phyloP scores from a whole-genome alignment of 306 rosid species.

The Gynostemma pentaphyllum region DNA sequence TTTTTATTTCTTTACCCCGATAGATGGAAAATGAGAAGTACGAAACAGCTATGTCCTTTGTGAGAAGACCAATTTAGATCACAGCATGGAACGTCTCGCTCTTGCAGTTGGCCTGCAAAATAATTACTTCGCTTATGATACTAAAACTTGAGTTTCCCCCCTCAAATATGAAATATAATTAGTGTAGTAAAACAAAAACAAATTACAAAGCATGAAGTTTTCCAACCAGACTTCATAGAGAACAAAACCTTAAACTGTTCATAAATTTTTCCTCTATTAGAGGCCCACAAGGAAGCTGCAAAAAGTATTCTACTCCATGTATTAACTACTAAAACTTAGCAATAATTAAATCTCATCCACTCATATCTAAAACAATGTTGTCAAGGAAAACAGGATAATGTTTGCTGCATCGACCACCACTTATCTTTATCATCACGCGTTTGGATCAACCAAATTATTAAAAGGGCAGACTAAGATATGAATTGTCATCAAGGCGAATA shows the following conservation, averaged over 20 bases:
- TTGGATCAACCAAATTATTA: too few relatives aligned
- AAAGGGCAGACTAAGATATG: too few relatives aligned
- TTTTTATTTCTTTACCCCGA: not conserved
- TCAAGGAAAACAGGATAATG: not conserved
- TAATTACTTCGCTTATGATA: not conserved
- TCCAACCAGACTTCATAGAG: not conserved
- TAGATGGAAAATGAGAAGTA: not conserved
- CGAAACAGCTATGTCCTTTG: not conserved
- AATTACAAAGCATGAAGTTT: not conserved
- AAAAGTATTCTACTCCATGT: not conserved
- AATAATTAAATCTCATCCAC: not conserved
- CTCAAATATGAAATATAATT: not conserved
- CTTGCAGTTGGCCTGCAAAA: conserved; percentile 1
- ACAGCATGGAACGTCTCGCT: conserved; percentile 2
- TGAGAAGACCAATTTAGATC: not conserved
- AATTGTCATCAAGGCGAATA: too few relatives aligned
- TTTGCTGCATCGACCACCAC: too few relatives aligned
- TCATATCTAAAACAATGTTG: not conserved
- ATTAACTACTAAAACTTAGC: not conserved
- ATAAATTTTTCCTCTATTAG: not conserved
- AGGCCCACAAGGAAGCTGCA: not conserved
- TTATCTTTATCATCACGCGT: too few relatives aligned
- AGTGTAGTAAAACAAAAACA: not conserved
- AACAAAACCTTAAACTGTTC: not conserved
- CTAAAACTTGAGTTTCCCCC: not conserved